phyloP scores from a whole-genome alignment of 495 filamentous ascomycete species.

The Hypoxylon fuscum region DNA sequence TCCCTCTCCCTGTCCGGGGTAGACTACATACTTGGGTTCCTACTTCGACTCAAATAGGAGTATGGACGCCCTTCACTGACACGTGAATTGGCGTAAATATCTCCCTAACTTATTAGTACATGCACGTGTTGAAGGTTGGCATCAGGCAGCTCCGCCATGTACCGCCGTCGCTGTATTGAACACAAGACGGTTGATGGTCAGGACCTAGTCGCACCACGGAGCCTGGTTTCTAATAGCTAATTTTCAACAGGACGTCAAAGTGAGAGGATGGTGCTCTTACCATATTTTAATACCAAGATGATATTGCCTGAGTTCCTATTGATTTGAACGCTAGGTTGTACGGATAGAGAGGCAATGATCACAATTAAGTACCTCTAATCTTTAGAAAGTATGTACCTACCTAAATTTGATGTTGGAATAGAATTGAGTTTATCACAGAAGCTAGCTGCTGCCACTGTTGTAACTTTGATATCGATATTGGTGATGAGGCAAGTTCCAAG shows the following conservation, averaged over 20 bases:
- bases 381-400: too few species aligned
- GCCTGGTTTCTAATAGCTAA: too few species aligned
- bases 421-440: too few species aligned
- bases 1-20: not conserved
- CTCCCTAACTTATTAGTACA: not conserved
- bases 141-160: not conserved
- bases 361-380: too few species aligned
- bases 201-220: not conserved
- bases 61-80: not conserved
- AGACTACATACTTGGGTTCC: not conserved
- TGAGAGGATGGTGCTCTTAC: not conserved
- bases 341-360: too few species aligned
- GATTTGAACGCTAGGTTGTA: too few species aligned
- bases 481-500: too few species aligned
- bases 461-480: too few species aligned
- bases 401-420: too few species aligned
- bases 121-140: not conserved
- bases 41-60: not conserved
- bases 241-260: not conserved
- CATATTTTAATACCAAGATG: not conserved
- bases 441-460: too few species aligned
- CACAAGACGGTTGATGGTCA: not conserved
- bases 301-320: too few species aligned
- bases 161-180: constrained; percentile 2
- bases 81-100: not conserved